These are phyloP conservation scores for Globisporangium recalcitrans DNA, from an alignment of 352 stramenopile genomes.

Conservation along the genomic window DNA sequence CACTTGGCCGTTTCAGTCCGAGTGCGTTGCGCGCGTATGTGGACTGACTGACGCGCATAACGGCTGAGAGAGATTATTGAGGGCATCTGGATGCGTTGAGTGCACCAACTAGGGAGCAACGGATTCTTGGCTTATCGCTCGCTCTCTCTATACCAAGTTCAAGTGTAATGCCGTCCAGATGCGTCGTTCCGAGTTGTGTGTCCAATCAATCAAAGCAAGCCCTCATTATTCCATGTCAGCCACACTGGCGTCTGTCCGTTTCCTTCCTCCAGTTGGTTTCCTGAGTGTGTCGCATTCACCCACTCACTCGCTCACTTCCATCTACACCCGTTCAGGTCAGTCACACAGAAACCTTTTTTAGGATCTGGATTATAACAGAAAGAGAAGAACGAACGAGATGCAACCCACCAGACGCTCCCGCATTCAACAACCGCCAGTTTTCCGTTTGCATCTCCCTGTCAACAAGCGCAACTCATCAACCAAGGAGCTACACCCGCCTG, in stretches of 20 bases:
- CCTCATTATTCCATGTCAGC: too few relatives aligned
- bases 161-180: background rate
- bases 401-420: background rate
- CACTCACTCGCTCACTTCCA: background rate
- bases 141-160: constrained; percentile 6
- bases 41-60: background rate
- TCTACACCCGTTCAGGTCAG: background rate
- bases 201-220: too few relatives aligned
- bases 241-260: background rate
- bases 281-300: background rate
- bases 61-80: background rate
- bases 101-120: background rate
- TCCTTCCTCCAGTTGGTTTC: background rate
- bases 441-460: background rate
- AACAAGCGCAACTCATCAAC: background rate
- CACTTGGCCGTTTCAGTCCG: background rate
- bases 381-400: background rate
- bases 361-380: background rate
- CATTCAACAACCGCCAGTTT: background rate
- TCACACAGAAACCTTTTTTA: too few relatives aligned
- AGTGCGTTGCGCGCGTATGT: background rate
- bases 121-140: background rate
- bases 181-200: too few relatives aligned
- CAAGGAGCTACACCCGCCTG: background rate
- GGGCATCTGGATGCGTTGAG: background rate